phyloP scores from a whole-genome alignment of 1,139 yeast genomes.

The Entelexis sorbosivorans region DNA sequence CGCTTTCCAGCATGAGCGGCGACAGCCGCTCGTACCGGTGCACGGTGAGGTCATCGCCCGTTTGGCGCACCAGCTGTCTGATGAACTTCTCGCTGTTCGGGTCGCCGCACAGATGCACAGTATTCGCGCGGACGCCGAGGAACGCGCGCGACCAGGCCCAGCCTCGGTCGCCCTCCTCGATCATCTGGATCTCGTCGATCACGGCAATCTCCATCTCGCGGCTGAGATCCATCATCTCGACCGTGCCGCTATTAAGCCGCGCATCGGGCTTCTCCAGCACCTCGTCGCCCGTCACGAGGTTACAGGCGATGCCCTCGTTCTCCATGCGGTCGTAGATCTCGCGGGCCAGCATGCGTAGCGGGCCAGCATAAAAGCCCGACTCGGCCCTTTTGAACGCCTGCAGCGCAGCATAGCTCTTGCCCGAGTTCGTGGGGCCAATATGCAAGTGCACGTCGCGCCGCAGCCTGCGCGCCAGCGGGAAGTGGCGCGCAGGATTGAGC shows the following conservation, averaged over 20 bases:
- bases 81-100: conserved; percentile 64
- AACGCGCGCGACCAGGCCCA: conserved; percentile 93
- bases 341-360: conserved; percentile 76
- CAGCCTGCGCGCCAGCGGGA: conserved; percentile 72
- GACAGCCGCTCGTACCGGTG: conserved; percentile 67
- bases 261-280: conserved; percentile 68
- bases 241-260: conserved; percentile 72
- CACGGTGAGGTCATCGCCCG: conserved; percentile 71
- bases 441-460: conserved; percentile 75
- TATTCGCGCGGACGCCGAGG: conserved; percentile 75
- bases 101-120: conserved; percentile 89
- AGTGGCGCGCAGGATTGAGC: conserved; percentile 33
- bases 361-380: conserved; percentile 93
- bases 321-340: conserved; percentile 80
- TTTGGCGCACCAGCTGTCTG: conserved; percentile 43
- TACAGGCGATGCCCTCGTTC: conserved; percentile 55
- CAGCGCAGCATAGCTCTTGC: conserved; percentile 83
- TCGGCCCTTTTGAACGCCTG: conserved; percentile 53
- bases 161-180: conserved; percentile 68
- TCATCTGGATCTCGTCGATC: conserved; percentile 94
- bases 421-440: conserved; percentile 95
- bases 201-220: conserved; percentile 74
- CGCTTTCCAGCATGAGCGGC: conserved; percentile 45
- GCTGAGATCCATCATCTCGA: conserved; percentile 75
- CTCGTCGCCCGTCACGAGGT: conserved; percentile 89